Base-by-base conservation (phyloP, 2,329 filamentous ascomycete genomes). In the Penicillium brasilianum region DNA sequence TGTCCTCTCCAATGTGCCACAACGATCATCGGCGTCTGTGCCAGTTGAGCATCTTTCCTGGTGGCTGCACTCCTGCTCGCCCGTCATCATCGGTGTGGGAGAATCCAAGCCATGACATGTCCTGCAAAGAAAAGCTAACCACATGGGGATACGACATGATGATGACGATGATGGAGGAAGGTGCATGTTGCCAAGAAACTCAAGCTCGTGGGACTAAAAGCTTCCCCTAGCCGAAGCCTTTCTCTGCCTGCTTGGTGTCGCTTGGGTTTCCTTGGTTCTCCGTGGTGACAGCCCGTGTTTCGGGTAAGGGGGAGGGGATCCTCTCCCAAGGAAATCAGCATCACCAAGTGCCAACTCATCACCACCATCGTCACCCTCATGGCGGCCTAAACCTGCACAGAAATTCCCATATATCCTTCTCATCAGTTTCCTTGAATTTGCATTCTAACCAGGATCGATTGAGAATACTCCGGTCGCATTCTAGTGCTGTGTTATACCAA, bases 111-210 rank as follows among this genome's bases (percentile, higher is more conserved):
- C 34, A 16, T 39, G 32, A n/a, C 16, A 28, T 39, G 34, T 4
- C 14, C 10, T n/a, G 8, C 28, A 25, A 18, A 25, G 18, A 39
- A 6, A 25, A 16, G 25, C 6, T 16, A 6, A 13, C 7, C 7
- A 28, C 8, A 28, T 16, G 44, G 6, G 13, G 16, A 48, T 25
- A 48, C 44, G 25, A 48, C 44, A 14, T 30, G 44, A 48, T 48
- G 44, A 28, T 30, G 50, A 3, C n/a, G 22, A 3, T 25, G 43
- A 8, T 46, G 41, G 14, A 16, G 49, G 20, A 9, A n/a, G 32
- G 20, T 37, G n/a, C n/a, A n/a, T n/a, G 11, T n/a, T 53, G 50
- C 50, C 50, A 53, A 53, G 50, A 53, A 53, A 53, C 32, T 20
- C 20, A 53, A 53, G 50, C 50, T 53, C 32, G 20, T 16, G 18